Base-by-base conservation (phyloP, 2,329 filamentous ascomycete species). In the Amphichorda felina region DNA sequence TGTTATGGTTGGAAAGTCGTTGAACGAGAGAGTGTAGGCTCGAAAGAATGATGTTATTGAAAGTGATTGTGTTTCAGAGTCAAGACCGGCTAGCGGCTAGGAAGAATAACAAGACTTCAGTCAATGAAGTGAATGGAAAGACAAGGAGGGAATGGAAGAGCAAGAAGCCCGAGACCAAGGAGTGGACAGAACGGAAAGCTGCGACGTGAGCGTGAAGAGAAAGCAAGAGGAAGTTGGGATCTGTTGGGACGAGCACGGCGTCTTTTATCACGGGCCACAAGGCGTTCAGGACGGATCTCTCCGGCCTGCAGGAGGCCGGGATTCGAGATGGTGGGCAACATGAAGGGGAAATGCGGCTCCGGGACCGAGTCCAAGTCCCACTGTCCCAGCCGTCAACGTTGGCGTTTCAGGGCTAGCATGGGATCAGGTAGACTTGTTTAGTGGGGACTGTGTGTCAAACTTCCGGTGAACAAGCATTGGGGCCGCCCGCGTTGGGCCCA, bases 41-140 rank as follows among this genome's bases (percentile, higher is more conserved):
- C 11, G 7, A 30, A 15, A 14, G 26, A 27, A 14, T 27, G 26
- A 5, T 8, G 27, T 39, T 38, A 30, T 36, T 24, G 31, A 31
- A 31, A 19, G 17, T 16, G 33, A 43, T 21, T 16, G 14, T 31
- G n/a, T 8, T 30, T 25, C 5, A 15, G 9, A 18, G 29, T 31
- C 16, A 21, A 35, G 26, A 17, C 35, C 35, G 35, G 16, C 35
- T 37, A 37, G 35, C 35, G 35, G 37, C 18, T 30, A n/a, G n/a
- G 27, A 19, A 11, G 18, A 48, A 40, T 34, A 43, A 45, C n/a
- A 45, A 40, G 38, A 45, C 50, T 51, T 52, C 50, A 52, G 30
- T 52, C 50, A 52, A 52, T 52, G 50, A 52, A 52, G 50, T 36
- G 33, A 40, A 44, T 43, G 43, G 34, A 45, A 39, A 35, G 37